These are phyloP conservation scores for Botrytis fabae DNA, from an alignment of 2,329 filamentous ascomycete genomes.

Conservation along the genomic window DNA sequence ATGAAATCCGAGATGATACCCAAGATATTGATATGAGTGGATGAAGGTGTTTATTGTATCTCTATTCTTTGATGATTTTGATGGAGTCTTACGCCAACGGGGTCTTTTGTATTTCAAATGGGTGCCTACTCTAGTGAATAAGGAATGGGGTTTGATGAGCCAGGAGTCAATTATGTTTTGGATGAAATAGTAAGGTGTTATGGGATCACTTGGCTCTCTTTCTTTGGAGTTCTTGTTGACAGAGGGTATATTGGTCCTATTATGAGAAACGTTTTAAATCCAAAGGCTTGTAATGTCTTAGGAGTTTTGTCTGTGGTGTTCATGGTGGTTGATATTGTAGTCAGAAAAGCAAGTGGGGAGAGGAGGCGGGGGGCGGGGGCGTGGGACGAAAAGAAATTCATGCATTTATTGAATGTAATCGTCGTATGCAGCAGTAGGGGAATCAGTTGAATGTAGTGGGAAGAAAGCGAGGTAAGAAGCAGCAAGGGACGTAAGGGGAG, in stretches of 20 bases:
- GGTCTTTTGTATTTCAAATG: background rate
- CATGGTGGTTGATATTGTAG: background rate
- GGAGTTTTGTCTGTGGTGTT: background rate
- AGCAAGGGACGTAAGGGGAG: background rate
- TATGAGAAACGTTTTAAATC: background rate
- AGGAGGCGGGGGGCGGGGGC: background rate
- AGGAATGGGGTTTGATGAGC: background rate
- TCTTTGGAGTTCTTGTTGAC: background rate
- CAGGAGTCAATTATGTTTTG: constrained; percentile 12
- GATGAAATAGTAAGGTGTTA: background rate
- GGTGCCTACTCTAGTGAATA: background rate
- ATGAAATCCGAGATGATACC: constrained; percentile 57
- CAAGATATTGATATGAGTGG: constrained; percentile 48
- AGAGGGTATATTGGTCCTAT: background rate
- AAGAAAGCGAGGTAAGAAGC: background rate
- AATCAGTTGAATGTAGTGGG: background rate
- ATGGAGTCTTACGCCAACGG: constrained; percentile 1
- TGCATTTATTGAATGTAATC: background rate
- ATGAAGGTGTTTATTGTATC: constrained; percentile 15
- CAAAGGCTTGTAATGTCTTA: background rate
- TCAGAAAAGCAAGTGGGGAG: background rate
- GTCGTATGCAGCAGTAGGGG: background rate
- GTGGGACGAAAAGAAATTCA: background rate
- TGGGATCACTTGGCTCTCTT: background rate
- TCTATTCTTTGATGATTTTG: background rate